Percentiles rank a stretch among this genome's conserved stretches.
phyloP scores from a whole-genome alignment of 192 early-diverging fungal genomes.

The Linnemannia elongata region DNA sequence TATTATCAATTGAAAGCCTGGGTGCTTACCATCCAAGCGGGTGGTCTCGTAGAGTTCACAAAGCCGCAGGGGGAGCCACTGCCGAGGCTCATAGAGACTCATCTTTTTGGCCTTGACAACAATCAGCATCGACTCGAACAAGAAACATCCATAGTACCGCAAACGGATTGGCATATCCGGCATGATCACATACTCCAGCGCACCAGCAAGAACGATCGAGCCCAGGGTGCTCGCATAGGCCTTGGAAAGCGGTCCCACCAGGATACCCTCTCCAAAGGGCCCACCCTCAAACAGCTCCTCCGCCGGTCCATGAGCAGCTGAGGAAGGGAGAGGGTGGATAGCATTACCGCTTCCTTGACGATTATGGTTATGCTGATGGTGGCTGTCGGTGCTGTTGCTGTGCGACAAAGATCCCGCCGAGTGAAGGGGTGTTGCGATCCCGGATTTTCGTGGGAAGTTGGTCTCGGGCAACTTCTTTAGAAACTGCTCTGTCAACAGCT shows the following conservation, averaged over 20 bases:
- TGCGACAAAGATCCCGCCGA: not conserved
- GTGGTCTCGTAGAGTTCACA: constrained; percentile 69
- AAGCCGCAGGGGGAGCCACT: constrained; percentile 76
- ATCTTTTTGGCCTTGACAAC: constrained; percentile 67
- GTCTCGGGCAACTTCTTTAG: constrained; percentile 39
- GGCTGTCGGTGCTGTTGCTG: not conserved
- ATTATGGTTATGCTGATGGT: not conserved
- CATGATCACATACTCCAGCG: constrained; percentile 60
- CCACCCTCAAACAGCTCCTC: constrained; percentile 16
- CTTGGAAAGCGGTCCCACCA: constrained; percentile 41
- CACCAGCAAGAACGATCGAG: constrained; percentile 59
- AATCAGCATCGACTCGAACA: constrained; percentile 72
- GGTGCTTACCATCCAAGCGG: constrained; percentile 30
- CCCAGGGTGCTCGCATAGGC: constrained; percentile 49
- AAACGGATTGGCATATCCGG: constrained; percentile 48
- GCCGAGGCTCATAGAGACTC: constrained; percentile 66
- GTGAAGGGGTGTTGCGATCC: not conserved
- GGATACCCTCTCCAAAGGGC: constrained; percentile 9
- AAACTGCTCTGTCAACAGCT: constrained; percentile 49
- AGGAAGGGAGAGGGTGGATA: not conserved
- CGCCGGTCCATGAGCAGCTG: not conserved
- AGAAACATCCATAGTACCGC: constrained; percentile 73
- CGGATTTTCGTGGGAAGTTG: constrained; percentile 19
- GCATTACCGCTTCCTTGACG: not conserved
- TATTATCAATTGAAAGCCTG: not conserved